Conservation (phyloP, 169 alveolate genomes). For the Babesia gibsoni region DNA sequence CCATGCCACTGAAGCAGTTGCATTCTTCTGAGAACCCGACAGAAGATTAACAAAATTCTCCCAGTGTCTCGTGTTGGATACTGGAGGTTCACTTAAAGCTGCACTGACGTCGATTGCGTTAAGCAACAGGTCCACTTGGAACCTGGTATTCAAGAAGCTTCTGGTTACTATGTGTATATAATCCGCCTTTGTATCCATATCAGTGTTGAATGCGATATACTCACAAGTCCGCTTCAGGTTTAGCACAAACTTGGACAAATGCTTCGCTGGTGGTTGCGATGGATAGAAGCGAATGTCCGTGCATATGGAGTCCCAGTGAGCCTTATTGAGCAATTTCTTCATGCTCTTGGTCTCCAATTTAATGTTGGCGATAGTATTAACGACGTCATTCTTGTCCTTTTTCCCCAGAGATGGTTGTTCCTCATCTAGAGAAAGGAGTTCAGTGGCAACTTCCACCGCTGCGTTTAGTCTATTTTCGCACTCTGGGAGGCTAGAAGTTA, state of each 20-base stretch:
- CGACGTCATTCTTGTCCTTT: slow-evolving; percentile 45
- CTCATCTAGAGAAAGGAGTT: slow-evolving; percentile 21
- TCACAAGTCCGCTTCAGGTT: slow-evolving; percentile 41
- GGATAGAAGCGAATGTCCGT: slow-evolving; percentile 33
- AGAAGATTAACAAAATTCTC: slow-evolving; percentile 28
- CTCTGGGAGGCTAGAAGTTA: slow-evolving; percentile 9
- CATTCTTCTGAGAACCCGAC: slow-evolving; percentile 12
- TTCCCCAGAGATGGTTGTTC: neutral
- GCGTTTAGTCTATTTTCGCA: slow-evolving; percentile 32
- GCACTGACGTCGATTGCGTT: slow-evolving; percentile 21
- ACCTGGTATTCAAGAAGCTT: slow-evolving; percentile 32
- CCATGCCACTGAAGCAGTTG: slow-evolving; percentile 36
- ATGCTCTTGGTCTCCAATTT: slow-evolving; percentile 44
- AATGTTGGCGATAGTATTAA: slow-evolving; percentile 24
- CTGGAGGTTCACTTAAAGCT: neutral
- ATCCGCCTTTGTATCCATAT: slow-evolving; percentile 19
- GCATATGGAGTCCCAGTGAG: slow-evolving; percentile 43
- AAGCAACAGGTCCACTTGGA: slow-evolving; percentile 57
- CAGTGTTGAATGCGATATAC: slow-evolving; percentile 41
- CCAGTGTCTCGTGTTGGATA: neutral
- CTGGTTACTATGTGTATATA: slow-evolving; percentile 31
- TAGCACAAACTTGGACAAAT: slow-evolving; percentile 24
- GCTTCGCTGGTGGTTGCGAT: slow-evolving; percentile 21
- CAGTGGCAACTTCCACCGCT: slow-evolving; percentile 22
- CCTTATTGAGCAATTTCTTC: slow-evolving; percentile 52